phyloP scores from a whole-genome alignment of 1,284 basidiomycete genomes.

The Leccinum griseonigrum region DNA sequence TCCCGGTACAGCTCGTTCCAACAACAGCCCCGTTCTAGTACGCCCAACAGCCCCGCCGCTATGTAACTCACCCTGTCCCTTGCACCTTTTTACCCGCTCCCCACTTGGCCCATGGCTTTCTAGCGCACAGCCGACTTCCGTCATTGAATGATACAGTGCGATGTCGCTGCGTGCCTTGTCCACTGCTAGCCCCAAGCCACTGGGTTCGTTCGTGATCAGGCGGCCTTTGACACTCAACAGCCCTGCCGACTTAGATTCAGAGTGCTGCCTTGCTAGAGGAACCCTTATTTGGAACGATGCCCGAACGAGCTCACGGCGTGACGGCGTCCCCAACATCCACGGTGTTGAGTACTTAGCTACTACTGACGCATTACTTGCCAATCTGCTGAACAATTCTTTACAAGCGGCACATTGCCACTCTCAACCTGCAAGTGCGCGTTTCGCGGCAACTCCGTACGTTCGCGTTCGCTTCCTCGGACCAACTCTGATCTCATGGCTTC shows the following conservation, averaged over 20 bases:
- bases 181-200: not conserved
- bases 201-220: not conserved
- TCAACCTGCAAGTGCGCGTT: not conserved
- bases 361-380: not conserved
- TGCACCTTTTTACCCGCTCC: not conserved
- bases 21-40: not conserved
- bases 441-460: conserved; percentile 8
- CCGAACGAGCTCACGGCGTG: not conserved
- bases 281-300: not conserved
- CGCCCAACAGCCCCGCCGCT: not conserved
- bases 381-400: not conserved
- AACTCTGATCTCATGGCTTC: not conserved
- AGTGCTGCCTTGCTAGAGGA: conserved; percentile 1
- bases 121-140: not conserved
- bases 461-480: not conserved
- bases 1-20: not conserved
- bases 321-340: not conserved
- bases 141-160: not conserved
- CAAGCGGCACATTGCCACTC: not conserved
- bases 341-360: not conserved
- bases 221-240: not conserved
- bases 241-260: not conserved
- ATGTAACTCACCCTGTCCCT: not conserved
- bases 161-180: not conserved
- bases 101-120: not conserved